These are phyloP conservation scores for Arthrocladium fulminans DNA, from an alignment of 2,329 filamentous ascomycete genomes.

Conservation along the genomic window DNA sequence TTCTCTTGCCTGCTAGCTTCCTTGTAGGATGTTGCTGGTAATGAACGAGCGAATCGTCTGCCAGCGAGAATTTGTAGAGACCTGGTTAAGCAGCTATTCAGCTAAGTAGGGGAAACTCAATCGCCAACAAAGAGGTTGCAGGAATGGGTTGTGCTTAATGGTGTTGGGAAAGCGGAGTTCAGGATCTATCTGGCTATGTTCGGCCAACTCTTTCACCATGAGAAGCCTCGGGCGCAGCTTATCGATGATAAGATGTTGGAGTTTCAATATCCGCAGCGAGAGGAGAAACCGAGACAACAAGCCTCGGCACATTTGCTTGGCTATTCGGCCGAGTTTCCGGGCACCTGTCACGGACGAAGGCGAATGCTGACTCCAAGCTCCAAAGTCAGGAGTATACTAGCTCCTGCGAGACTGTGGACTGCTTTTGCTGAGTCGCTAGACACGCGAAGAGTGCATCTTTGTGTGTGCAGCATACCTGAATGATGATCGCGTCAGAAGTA, in stretches of 20 bases:
- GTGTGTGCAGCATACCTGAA: no score
- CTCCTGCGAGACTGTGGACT: no score
- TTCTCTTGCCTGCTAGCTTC: background rate
- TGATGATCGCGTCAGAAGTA: no score
- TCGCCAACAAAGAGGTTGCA: no score
- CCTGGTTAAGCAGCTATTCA: no score
- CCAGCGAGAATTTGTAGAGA: no score
- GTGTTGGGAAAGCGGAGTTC: background rate
- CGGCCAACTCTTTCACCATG: background rate
- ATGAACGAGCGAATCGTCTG: no score
- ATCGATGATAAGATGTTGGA: background rate
- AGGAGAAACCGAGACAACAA: background rate
- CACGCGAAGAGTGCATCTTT: no score
- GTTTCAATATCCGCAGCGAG: background rate
- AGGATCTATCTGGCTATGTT: background rate
- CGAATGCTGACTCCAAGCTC: background rate
- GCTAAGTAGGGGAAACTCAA: no score
- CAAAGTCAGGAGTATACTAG: background rate
- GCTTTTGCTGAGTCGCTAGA: no score
- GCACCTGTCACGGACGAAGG: no score
- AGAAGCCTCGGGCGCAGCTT: background rate
- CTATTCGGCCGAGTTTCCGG: background rate
- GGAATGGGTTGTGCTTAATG: no score
- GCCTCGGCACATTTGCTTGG: background rate
- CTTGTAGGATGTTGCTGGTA: background rate